Conservation (phyloP, 1,284 basidiomycete species). For the Fomitopsis schrenkii region DNA sequence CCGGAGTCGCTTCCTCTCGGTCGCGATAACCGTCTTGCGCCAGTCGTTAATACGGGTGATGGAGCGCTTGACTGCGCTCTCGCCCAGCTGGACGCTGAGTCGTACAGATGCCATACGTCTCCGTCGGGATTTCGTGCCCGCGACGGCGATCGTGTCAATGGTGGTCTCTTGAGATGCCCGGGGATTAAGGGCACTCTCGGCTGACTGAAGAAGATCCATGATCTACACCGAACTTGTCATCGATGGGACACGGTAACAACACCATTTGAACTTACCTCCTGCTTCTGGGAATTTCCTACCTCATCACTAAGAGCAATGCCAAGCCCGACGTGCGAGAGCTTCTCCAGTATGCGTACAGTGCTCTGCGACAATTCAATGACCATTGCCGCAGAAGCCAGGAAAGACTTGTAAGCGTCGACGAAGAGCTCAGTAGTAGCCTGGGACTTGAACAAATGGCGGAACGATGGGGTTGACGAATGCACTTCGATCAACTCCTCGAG, state of each 20-base stretch:
- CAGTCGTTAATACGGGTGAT: conserved; percentile 63
- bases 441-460: conserved; percentile 68
- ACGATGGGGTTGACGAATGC: conserved; percentile 55
- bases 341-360: conserved; percentile 55
- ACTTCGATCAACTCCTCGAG: conserved; percentile 64
- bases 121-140: conserved; percentile 45
- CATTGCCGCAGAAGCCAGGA: conserved; percentile 39
- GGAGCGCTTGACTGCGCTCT: conserved; percentile 57
- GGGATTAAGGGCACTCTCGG: conserved; percentile 50
- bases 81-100: conserved; percentile 59
- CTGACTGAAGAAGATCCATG: conserved; percentile 48
- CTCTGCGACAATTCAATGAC: conserved; percentile 38
- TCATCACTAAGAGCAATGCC: conserved; percentile 60
- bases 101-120: conserved; percentile 50
- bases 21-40: conserved; percentile 59
- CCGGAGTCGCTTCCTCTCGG: conserved; percentile 66
- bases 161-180: conserved; percentile 37
- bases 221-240: conserved; percentile 37
- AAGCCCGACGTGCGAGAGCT: conserved; percentile 62
- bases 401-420: conserved; percentile 57
- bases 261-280: conserved; percentile 42
- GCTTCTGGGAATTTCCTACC: conserved; percentile 58
- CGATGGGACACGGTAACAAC: conserved; percentile 1
- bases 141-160: conserved; percentile 49
- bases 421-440: conserved; percentile 63